Evolutionary conservation across 345 rosid species (phyloP).

Genomic region (Psidium friedrichsthalianum): DNA sequence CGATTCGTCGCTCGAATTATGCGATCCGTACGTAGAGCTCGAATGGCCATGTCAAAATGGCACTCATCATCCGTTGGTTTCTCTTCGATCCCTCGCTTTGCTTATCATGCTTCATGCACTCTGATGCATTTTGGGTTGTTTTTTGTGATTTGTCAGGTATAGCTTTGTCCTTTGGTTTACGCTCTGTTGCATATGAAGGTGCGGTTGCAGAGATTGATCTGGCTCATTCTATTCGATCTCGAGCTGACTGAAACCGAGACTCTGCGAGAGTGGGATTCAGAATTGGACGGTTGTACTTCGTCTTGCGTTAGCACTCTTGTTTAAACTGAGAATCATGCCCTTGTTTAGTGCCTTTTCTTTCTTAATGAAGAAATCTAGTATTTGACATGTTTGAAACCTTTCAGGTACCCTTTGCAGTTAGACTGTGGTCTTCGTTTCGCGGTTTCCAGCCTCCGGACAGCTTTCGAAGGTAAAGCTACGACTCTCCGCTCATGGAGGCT

Average conservation of each 20-base stretch:
- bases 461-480: not conserved
- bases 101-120: not conserved
- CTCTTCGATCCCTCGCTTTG: not conserved
- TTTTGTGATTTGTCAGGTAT: not conserved
- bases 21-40: not conserved
- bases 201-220: not conserved
- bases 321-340: not conserved
- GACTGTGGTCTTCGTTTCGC: not conserved
- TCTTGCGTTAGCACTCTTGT: not conserved
- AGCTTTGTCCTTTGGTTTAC: not conserved
- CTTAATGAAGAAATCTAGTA: not conserved
- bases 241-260: not conserved
- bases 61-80: not conserved
- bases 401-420: not conserved
- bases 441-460: not conserved
- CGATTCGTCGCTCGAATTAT: not conserved
- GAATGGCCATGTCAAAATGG: not conserved
- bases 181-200: not conserved
- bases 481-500: not conserved
- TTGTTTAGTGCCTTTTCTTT: not conserved
- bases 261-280: not conserved
- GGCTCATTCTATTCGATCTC: not conserved
- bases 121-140: not conserved
- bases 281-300: not conserved
- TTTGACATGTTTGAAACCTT: not conserved